Base-by-base conservation (phyloP, 176 grass and related monocot species). In the Oropetium thomaeum region DNA sequence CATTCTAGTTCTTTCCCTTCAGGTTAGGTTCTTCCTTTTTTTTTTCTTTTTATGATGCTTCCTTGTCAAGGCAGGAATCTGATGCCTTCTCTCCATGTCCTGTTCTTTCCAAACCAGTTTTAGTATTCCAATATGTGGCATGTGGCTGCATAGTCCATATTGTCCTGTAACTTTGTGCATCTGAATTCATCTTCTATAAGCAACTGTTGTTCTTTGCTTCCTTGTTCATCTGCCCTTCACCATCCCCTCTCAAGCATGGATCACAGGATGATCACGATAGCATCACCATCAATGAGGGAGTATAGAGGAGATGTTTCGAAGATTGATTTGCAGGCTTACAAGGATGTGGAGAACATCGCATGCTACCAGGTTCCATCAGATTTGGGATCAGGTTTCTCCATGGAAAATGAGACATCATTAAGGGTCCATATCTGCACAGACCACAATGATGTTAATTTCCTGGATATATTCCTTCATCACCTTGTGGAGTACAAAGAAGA, bases 331-430 rank as follows among this genome's bases (percentile, higher is more conserved):
- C 79, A 83, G 53, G 44, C 72, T 25, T 57, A 62, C 80, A 83
- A 74, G 42, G 23, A 83, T 0, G 29, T 83, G 57, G 80, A 79
- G 62, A 83, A 45, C 69, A 83, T 88, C 1, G 62, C 12, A 4
- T 79, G 83, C 62, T 83, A 79, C 62, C 74, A 83, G 69, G 68
- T 88, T 72, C 62, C 74, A 51, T n/a, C 51, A 74, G 73, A 79
- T 37, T 57, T 62, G n/a, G 69, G 34, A 41, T 79, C 86, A 31
- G 54, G 69, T 31, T 83, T 86, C 69, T 86, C 41, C 65, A 86
- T 71, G 67, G 81, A 84, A 89, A 85, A 75, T 40, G 91, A 92
- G 39, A 83, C 74, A 65, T 98, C 89, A 47, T 22, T 98, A 71
- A 88, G 82, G 40, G 82, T 92, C 65, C 79, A 89, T 85, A 73